Evolutionary conservation across 1,139 yeast genomes (phyloP), one percentile per base, ranked within the genome.

Genomic region (Pichia sp.): DNA sequence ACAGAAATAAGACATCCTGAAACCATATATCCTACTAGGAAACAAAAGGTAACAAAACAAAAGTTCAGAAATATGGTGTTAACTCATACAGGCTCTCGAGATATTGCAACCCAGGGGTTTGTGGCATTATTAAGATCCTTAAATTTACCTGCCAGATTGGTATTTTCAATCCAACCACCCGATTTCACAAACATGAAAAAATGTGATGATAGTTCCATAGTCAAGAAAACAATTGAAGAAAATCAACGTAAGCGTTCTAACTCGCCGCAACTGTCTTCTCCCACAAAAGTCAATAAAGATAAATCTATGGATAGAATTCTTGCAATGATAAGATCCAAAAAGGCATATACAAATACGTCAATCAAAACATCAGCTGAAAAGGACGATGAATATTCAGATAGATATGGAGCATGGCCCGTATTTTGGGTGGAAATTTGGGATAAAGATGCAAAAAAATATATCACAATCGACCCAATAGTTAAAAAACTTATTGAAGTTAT

Each of bases 371-470:
- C 44, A 18, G 47, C 47, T n/a, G 52, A 52, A 18, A 38, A 52
- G 17, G 56, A 50, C 2, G 44, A 28, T 15, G 50, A 45, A 7
- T 42, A 40, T 19, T 12, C 40, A 6, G 50, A 50, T 3, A 46
- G 45, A 18, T 42, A 33, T 33, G 51, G 54, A 4, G 34, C 64
- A 4, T 83, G 70, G 59, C 98, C 98, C 0, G 73, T 89, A 0
- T 89, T 85, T 60, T 93, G 99, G 99, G 83, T 81, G 15, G 99
- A 93, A 63, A 96, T 87, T 0, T 93, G 96, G 95, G 93, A 93
- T 62, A 76, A 76, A 44, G 79, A 75, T 51, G 67, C 80, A 5
- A 75, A 80, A 50, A 77, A 76, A 52, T 91, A 97, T 96, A 75
- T 89, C n/a, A 80, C 95, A 4, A 73, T 90, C 1, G 98, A 93